phyloP scores from a whole-genome alignment of 768 basidiomycete genomes.

The Zangia roseola region DNA sequence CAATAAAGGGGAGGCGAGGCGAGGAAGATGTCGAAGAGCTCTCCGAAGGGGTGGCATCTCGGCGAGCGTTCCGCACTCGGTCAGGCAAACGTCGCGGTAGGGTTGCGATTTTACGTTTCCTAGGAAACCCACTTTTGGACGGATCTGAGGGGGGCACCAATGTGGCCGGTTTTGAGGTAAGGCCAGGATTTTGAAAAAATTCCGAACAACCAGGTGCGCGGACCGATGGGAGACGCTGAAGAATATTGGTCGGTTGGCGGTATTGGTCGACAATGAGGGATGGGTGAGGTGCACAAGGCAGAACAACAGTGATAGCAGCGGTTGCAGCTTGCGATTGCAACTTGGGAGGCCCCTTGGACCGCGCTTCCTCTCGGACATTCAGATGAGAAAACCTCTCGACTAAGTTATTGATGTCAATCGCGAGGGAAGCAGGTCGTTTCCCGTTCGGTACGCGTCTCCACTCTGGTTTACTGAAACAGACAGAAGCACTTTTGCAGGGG shows the following conservation, averaged over 20 bases:
- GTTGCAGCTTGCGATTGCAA: slow-evolving; percentile 12
- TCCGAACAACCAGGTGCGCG: neutral
- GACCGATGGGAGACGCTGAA: neutral
- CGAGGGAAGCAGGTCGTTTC: neutral
- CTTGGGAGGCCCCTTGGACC: neutral
- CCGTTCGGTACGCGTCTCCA: slow-evolving; percentile 2
- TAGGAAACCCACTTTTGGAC: neutral
- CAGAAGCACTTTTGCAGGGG: slow-evolving; percentile 8
- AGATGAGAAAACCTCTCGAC: slow-evolving; percentile 15
- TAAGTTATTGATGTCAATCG: slow-evolving; percentile 4
- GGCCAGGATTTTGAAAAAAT: slow-evolving; percentile 1
- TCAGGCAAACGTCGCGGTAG: slow-evolving; percentile 9
- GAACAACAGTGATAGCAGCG: slow-evolving; percentile 16
- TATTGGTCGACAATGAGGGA: slow-evolving; percentile 1
- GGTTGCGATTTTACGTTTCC: slow-evolving; percentile 2
- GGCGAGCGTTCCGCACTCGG: neutral
- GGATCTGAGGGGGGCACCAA: slow-evolving; percentile 2
- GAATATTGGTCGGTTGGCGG: neutral
- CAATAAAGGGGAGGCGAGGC: slow-evolving; percentile 2
- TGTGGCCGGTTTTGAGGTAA: slow-evolving; percentile 2
- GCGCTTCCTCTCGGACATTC: slow-evolving; percentile 13
- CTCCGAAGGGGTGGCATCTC: slow-evolving; percentile 6
- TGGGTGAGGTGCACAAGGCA: slow-evolving; percentile 17
- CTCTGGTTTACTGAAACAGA: neutral
- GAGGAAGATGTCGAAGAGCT: slow-evolving; percentile 7